A percentile compares a stretch with the other conserved stretches of the same genome.
Evolutionary conservation across 805 yeast species (phyloP).

Genomic region (Zygosaccharomyces pseudorouxii): DNA sequence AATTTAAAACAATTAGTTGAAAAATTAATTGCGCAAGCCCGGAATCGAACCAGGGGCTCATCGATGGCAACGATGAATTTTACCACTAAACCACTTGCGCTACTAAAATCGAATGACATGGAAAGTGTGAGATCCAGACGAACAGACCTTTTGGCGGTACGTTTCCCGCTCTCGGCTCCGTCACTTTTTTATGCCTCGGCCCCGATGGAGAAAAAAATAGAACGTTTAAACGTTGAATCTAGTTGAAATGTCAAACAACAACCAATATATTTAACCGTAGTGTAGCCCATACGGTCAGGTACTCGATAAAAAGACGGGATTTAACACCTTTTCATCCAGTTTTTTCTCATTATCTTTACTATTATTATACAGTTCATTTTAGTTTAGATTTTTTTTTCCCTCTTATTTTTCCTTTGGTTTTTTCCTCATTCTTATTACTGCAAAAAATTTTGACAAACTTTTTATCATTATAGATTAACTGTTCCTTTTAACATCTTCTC

Average conservation of each 20-base stretch:
- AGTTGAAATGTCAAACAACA: too few relatives aligned
- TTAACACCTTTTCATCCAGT: background rate
- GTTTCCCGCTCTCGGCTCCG: constrained; percentile 1
- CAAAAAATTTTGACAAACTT: background rate
- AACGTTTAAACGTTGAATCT: too few relatives aligned
- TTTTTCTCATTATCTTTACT: background rate
- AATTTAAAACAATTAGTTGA: too few relatives aligned
- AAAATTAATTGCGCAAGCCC: constrained; percentile 2
- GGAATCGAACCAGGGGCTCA: constrained; percentile 8
- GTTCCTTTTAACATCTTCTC: constrained; percentile 1
- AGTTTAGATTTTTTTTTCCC: background rate
- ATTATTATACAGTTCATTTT: background rate
- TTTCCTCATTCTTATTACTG: background rate
- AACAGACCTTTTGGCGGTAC: too few relatives aligned
- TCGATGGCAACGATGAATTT: constrained; percentile 7
- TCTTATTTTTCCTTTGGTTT: background rate
- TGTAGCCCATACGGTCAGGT: too few relatives aligned
- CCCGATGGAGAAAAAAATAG: background rate
- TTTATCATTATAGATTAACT: background rate
- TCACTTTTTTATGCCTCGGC: background rate
- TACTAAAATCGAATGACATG: background rate
- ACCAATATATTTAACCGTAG: too few relatives aligned
- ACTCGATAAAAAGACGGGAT: too few relatives aligned
- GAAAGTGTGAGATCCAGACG: too few relatives aligned
- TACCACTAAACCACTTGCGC: constrained; percentile 7